Evolutionary conservation across 257 asterid species (phyloP).

Genomic region (Verbena officinalis): DNA sequence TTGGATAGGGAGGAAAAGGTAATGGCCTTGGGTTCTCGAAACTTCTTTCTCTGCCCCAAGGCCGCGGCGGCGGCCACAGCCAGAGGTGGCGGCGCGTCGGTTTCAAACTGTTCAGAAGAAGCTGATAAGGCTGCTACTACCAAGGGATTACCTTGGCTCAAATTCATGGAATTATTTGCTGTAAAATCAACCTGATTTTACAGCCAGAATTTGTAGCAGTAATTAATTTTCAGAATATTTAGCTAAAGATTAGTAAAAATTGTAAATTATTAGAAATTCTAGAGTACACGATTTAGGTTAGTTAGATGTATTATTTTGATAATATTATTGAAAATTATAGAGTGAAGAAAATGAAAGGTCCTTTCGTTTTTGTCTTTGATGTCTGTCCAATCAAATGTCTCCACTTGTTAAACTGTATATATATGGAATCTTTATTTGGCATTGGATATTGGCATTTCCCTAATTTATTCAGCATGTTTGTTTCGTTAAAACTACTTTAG

Average conservation of each 20-base stretch:
- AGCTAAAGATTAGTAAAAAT: too few species aligned
- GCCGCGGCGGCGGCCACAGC: conserved; percentile 18
- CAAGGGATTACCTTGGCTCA: conserved; percentile 53
- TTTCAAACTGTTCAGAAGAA: conserved; percentile 57
- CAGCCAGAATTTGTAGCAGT: not conserved
- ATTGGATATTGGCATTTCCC: not conserved
- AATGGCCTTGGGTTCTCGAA: conserved; percentile 71
- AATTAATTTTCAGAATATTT: too few species aligned
- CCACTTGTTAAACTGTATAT: not conserved
- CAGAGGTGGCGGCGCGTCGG: conserved; percentile 10
- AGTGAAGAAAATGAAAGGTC: too few species aligned
- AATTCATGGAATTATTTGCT: conserved; percentile 62
- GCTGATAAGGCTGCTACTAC: conserved; percentile 40
- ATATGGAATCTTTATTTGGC: not conserved
- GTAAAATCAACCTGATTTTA: conserved; percentile 29
- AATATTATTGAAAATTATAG: too few species aligned
- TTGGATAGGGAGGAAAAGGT: conserved; percentile 66
- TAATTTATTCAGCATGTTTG: not conserved
- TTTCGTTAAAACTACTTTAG: too few species aligned
- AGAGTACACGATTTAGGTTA: too few species aligned
- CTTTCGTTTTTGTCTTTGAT: not conserved
- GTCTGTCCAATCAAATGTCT: not conserved
- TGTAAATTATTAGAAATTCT: too few species aligned
- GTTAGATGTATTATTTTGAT: too few species aligned
- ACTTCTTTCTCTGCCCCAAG: conserved; percentile 61